These are phyloP conservation scores for Pseudogymnoascus destructans DNA, from an alignment of 2,329 filamentous ascomycete species.

Conservation along the genomic window DNA sequence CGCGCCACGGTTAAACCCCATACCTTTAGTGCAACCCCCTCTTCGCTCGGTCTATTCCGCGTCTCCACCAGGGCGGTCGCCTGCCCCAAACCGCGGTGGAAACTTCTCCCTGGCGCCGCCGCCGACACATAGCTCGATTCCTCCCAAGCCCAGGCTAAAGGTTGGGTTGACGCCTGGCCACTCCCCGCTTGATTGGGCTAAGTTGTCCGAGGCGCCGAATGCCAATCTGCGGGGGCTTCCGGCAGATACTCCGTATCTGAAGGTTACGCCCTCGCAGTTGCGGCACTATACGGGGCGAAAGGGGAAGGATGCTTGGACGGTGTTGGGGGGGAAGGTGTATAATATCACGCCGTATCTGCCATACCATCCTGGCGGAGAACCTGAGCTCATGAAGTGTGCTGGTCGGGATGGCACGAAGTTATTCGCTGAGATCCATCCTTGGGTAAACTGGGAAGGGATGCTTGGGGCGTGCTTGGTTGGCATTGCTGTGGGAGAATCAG, in stretches of 20 bases:
- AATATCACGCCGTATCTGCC: conserved; percentile 82
- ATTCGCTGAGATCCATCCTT: conserved; percentile 55
- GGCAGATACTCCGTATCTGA: conserved; percentile 41
- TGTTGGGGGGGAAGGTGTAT: conserved; percentile 80
- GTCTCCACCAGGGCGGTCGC: conserved; percentile 24
- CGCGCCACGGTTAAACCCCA: conserved; percentile 14
- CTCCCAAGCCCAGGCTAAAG: conserved; percentile 48
- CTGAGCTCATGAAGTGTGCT: conserved; percentile 54
- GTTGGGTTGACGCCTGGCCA: conserved; percentile 80
- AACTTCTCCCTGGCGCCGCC: conserved; percentile 39
- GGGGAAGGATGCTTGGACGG: conserved; percentile 81
- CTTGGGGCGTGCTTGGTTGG: conserved; percentile 49
- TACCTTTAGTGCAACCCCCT: conserved; percentile 16
- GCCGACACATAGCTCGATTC: conserved; percentile 39
- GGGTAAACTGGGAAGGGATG: conserved; percentile 64
- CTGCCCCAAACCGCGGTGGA: conserved; percentile 31
- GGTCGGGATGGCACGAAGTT: conserved; percentile 48
- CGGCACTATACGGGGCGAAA: conserved; percentile 68
- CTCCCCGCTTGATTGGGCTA: conserved; percentile 93
- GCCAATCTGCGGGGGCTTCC: conserved; percentile 55
- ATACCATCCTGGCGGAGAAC: conserved; percentile 80
- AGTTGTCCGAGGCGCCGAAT: conserved; percentile 48
- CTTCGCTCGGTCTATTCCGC: conserved; percentile 13
- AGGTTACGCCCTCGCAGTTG: conserved; percentile 73
- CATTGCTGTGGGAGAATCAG: conserved; percentile 39